Evolutionary conservation across 1,139 yeast genomes (phyloP), one percentile per base, ranked within the genome.

Genomic region (Debaryomyces nepalensis): DNA sequence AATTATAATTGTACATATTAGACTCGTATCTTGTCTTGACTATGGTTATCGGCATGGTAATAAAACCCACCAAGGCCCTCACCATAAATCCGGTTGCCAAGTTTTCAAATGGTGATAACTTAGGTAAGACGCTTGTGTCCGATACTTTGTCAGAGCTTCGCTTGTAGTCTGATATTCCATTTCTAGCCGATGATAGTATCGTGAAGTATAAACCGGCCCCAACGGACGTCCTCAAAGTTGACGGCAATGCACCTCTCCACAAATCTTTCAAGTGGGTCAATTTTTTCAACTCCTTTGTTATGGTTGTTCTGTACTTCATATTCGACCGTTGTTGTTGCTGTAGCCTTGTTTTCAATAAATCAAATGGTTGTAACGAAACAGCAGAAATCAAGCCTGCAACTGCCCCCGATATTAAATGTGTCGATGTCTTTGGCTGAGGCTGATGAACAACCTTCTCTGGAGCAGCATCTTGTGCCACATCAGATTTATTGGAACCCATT

Each of bases 11-110:
- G 64, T 87, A 91, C 44, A 84, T 53, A 41, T 85, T 85, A 5
- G 90, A 83, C 63, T 93, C 98, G 55, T 79, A 90, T 34, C 98
- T 74, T 8, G 95, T 95, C 58, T 93, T 93, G 36, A 93, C 67
- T n/a, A 93, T 82, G 0, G 99, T 93, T n/a, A 93, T 79, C 0
- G 99, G 99, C 99, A 93, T 93, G n/a, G 97, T 89, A 15, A 87
- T 49, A 49, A 85, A 76, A 1, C 99, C 99, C 4, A 90, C 96
- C 2, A 79, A 49, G 0, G 93, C 91, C 43, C 99, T 72, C 1
- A 95, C 85, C 2, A 83, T 56, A 35, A 88, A 88, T 3, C 99
- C 99, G 0, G 91, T 75, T 4, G 79, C 46, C 43, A 91, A 66
- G 58, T 93, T 93, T 46, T 84, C 91, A 37, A 72, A 56, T 52